Conservation (phyloP, 1,284 basidiomycete species). For the Quambalaria eucalypti region DNA sequence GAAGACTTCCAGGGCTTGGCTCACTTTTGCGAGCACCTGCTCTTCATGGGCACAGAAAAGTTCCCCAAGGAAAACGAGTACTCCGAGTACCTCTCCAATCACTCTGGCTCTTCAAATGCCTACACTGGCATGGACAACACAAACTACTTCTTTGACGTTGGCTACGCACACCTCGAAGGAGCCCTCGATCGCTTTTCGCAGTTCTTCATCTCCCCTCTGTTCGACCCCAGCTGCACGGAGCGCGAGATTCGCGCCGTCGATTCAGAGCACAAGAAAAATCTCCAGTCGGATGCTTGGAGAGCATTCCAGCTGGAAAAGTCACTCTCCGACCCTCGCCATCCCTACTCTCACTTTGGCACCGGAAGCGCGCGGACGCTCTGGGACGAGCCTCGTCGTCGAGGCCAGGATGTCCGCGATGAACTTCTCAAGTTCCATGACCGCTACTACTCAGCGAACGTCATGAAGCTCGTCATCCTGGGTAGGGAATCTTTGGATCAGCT, state of each 20-base stretch:
- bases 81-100: constrained; percentile 69
- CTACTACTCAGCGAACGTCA: constrained; percentile 87
- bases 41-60: constrained; percentile 70
- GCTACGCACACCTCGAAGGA: constrained; percentile 70
- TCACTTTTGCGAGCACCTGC: constrained; percentile 87
- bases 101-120: constrained; percentile 86
- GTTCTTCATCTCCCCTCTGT: constrained; percentile 90
- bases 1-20: constrained; percentile 59
- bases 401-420: constrained; percentile 78
- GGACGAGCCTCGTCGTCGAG: constrained; percentile 53
- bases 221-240: constrained; percentile 78
- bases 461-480: constrained; percentile 83
- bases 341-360: constrained; percentile 88
- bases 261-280: constrained; percentile 96
- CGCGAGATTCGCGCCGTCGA: constrained; percentile 95
- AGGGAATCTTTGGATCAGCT: constrained; percentile 78
- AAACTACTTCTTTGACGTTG: constrained; percentile 84
- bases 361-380: constrained; percentile 80
- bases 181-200: constrained; percentile 84
- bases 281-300: constrained; percentile 91
- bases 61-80: constrained; percentile 45
- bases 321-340: constrained; percentile 65
- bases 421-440: constrained; percentile 89
- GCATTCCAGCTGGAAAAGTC: constrained; percentile 92
- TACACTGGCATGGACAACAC: constrained; percentile 89